Base-by-base conservation (phyloP, 2,329 filamentous ascomycete genomes). In the Coniochaeta sp. region DNA sequence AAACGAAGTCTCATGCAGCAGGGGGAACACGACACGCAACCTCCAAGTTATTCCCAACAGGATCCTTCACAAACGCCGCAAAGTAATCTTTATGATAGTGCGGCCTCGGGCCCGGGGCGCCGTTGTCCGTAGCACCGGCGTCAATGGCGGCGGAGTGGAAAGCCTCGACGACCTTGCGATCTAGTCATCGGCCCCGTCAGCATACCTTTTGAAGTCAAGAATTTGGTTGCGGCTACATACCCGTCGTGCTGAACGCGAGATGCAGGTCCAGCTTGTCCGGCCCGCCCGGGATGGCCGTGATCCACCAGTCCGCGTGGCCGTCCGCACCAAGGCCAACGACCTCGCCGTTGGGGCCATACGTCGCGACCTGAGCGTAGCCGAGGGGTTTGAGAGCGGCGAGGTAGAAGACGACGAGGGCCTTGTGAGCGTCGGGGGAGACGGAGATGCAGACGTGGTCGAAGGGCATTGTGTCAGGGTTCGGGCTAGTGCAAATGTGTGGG, bases 31-130 rank as follows among this genome's bases (percentile, higher is more conserved):
- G 55, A 52, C 70, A 72, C 12, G 80, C 72, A 58, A 74, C 74
- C 69, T 83, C 81, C 52, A 82, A 74, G 63, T 83, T 83, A 64
- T 83, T 83, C 0, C 81, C 80, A 3, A 73, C 68, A 1, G 79
- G 78, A 64, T 83, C 80, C 44, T 74, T 66, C 6, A 82, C 72
- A 69, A 79, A 84, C 0, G 80, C 78, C 1, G 67, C 80, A 58
- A 82, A 84, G 66, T 83, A 83, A 6, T 71, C 71, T 16, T 73
- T 65, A 52, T 73, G 72, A 65, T 81, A 82, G 16, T 79, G 67
- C 4, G 72, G 61, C 47, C 79, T 69, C 14, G 73, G 34, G 0
- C 81, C 81, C 0, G 81, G 81, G 17, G 72, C 67, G 3, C 81
- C 81, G 64, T 83, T 82, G 64, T 77, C 75, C 34, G 71, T 75